phyloP scores from a whole-genome alignment of 2,329 filamentous ascomycete species.

The Colletotrichum magnum region DNA sequence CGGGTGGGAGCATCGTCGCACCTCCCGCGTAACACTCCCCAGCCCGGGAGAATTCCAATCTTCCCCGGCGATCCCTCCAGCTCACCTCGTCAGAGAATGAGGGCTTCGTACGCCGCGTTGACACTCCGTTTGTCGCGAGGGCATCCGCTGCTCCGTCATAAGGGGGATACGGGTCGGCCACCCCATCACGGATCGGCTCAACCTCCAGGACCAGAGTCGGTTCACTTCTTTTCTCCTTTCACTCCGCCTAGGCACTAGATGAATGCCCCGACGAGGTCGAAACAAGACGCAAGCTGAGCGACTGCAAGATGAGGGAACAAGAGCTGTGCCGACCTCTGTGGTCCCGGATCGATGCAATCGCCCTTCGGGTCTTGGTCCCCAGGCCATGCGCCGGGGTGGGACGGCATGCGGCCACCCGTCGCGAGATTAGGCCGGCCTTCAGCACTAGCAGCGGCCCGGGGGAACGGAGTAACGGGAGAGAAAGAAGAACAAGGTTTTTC shows the following conservation, averaged over 20 bases:
- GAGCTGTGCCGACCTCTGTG: background rate
- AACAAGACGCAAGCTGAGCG: no score
- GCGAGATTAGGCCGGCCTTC: constrained; percentile 20
- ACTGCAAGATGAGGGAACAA: background rate
- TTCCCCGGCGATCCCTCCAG: background rate
- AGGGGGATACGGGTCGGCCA: background rate
- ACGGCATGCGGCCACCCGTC: background rate
- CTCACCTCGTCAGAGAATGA: background rate
- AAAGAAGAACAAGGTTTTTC: background rate
- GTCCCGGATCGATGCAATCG: constrained; percentile 24
- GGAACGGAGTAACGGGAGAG: background rate
- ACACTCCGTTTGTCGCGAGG: background rate
- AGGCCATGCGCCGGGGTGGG: constrained; percentile 3
- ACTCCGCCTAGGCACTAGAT: no score
- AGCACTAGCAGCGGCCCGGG: background rate
- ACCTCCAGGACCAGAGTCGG: background rate
- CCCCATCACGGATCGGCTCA: background rate
- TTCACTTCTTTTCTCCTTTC: no score
- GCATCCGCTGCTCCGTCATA: background rate
- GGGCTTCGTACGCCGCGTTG: constrained; percentile 5
- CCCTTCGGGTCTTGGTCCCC: constrained; percentile 8
- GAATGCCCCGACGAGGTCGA: background rate
- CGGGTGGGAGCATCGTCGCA: background rate
- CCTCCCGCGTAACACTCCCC: no score
- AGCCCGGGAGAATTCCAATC: background rate